These are phyloP conservation scores for Epicoccum sorghinum DNA, from an alignment of 2,329 filamentous ascomycete genomes.

Conservation along the genomic window DNA sequence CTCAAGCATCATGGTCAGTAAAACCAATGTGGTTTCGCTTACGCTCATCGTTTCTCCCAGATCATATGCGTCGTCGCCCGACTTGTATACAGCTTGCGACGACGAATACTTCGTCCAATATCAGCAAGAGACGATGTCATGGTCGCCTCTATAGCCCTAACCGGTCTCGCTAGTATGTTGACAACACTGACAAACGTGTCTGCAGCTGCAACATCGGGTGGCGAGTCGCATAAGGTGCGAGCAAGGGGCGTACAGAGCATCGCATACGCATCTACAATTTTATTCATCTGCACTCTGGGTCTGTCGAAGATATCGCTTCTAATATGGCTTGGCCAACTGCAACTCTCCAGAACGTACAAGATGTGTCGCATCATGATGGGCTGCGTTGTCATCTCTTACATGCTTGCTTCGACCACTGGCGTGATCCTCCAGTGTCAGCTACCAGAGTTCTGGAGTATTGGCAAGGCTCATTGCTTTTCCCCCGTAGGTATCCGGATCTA, in stretches of 20 bases:
- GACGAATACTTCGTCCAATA: slow-evolving; percentile 14
- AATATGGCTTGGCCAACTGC: slow-evolving; percentile 26
- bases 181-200: slow-evolving; percentile 29
- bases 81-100: slow-evolving; percentile 22
- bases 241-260: slow-evolving; percentile 24
- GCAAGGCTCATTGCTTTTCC: slow-evolving; percentile 30
- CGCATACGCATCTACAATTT: slow-evolving; percentile 30
- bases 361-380: slow-evolving; percentile 18
- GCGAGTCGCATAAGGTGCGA: slow-evolving; percentile 14
- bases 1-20: background rate
- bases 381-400: slow-evolving; percentile 26
- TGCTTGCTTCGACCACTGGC: slow-evolving; percentile 11
- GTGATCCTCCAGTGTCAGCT: slow-evolving; percentile 33
- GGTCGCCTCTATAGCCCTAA: slow-evolving; percentile 25
- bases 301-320: slow-evolving; percentile 34
- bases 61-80: background rate
- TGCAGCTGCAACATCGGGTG: slow-evolving; percentile 26
- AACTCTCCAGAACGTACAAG: slow-evolving; percentile 22
- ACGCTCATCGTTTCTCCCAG: background rate
- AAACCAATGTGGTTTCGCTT: background rate
- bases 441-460: slow-evolving; percentile 33
- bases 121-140: slow-evolving; percentile 27
- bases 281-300: slow-evolving; percentile 29
- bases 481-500: slow-evolving; percentile 16
- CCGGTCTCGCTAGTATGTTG: slow-evolving; percentile 31